Base-by-base conservation (phyloP, 305 asterid genomes). In the Fraxinus angustifolia region DNA sequence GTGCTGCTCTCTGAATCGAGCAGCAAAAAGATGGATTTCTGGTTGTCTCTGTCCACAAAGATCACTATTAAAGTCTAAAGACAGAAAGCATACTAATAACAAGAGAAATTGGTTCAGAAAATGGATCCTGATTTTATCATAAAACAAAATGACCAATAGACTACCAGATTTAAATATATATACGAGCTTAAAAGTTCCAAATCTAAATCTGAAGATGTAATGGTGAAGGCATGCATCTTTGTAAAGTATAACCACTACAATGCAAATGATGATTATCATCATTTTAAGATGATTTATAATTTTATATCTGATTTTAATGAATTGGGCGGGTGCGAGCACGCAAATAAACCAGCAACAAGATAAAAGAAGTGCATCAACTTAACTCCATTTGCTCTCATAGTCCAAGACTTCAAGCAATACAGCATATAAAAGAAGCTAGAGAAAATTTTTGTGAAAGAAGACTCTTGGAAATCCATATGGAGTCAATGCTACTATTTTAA, bases 1-100 rank as follows among this genome's bases (percentile, higher is more conserved):
- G 81, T 87, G 97, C 84, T 94, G 97, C 87, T 94, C 99, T 79
- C 89, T 91, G 82, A 96, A 92, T 78, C 94, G 89, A 77, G 98
- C 98, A 86, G 97, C 91, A 86, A 94, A 96, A 19, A 94, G 91
- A 86, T 96, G 98, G 85, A 96, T 96, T 91, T 94, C 98, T 33
- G 98, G 99, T 83, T 90, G 97, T 89, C 98, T 93, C 99, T 94
- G 97, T 85, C 83, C 83, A 84, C 60, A 84, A 14, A 50, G 38
- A 65, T 76, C 76, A 88, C 28, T 16, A 50, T 16, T 16, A 33
- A 26, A 45, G 17, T 45, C 79, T 82, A 82, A 80, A 81, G 84
- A 79, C 68, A 56, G n/a, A 72, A 68, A 83, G 76, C 76, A 31
- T 70, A 7, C 38, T 73, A 26, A 79, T 16, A 21, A 17, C 70